phyloP scores from a whole-genome alignment of 108 stramenopile species.

The Parietichytrium sp. region DNA sequence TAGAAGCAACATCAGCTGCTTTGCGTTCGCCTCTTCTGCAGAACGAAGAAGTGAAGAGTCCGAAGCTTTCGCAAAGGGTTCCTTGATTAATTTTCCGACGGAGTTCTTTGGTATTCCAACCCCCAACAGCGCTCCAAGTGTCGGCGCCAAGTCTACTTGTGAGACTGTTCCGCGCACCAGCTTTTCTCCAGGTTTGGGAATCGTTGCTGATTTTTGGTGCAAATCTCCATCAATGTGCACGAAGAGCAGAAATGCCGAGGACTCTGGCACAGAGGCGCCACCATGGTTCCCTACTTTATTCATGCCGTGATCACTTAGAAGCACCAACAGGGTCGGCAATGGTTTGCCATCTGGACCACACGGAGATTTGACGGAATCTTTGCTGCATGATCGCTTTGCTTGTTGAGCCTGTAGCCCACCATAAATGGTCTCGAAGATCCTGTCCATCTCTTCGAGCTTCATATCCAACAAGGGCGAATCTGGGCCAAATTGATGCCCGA shows the following conservation, averaged over 20 bases:
- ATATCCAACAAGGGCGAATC: not conserved
- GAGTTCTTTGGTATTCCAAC: not conserved
- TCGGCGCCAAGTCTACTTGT: not conserved
- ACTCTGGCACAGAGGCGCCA: slow-evolving; percentile 13
- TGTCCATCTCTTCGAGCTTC: slow-evolving; percentile 15
- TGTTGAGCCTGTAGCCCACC: no score
- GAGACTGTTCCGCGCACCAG: not conserved
- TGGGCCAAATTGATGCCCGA: not conserved
- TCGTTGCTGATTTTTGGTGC: not conserved
- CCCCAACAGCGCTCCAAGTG: not conserved
- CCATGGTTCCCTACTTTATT: slow-evolving; percentile 31
- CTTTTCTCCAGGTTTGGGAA: not conserved
- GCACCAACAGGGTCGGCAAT: not conserved
- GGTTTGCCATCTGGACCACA: not conserved
- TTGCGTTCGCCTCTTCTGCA: no score
- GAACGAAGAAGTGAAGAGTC: no score
- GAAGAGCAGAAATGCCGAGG: not conserved
- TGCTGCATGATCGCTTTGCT: no score
- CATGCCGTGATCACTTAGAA: slow-evolving; percentile 36
- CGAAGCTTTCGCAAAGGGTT: not conserved
- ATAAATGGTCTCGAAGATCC: slow-evolving; percentile 33
- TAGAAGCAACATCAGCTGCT: no score
- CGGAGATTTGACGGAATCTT: no score
- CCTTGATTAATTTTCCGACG: not conserved
- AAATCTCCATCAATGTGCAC: not conserved